Percentiles rank a stretch among this genome's conserved stretches.
phyloP scores from a whole-genome alignment of 352 stramenopile species.

The Phytophthora gonapodyides region DNA sequence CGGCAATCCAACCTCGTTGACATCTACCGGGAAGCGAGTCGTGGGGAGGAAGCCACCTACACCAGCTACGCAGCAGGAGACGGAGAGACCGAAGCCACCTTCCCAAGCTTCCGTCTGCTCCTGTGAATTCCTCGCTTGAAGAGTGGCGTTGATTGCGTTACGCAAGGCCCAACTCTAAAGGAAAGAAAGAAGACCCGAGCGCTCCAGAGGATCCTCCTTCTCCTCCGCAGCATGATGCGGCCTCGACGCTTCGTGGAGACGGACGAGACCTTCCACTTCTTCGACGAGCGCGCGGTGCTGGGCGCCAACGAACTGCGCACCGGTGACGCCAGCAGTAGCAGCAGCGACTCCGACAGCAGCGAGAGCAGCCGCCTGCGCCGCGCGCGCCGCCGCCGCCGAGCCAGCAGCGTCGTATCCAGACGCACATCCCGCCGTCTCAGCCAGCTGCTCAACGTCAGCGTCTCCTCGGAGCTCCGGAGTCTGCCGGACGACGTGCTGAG shows the following conservation, averaged over 20 bases:
- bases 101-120: no score
- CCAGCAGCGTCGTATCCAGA: slow-evolving; percentile 33
- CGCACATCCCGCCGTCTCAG: slow-evolving; percentile 30
- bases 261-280: slow-evolving; percentile 72
- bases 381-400: slow-evolving; percentile 18
- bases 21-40: background rate
- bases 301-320: slow-evolving; percentile 63
- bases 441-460: slow-evolving; percentile 20
- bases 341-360: slow-evolving; percentile 23
- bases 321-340: slow-evolving; percentile 31
- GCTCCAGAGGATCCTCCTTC: background rate
- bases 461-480: slow-evolving; percentile 36
- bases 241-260: slow-evolving; percentile 49
- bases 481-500: slow-evolving; percentile 32
- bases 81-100: no score
- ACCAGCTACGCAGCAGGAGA: no score
- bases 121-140: no score
- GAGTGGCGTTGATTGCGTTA: no score
- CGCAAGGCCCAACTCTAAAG: background rate
- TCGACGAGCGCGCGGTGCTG: slow-evolving; percentile 63
- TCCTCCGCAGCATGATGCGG: slow-evolving; percentile 4
- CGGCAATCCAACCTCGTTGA: slow-evolving; percentile 1
- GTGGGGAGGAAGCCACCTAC: background rate
- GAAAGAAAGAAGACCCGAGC: slow-evolving; percentile 1
- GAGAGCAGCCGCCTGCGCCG: slow-evolving; percentile 17